phyloP scores from a whole-genome alignment of 2,329 filamentous ascomycete species.

The Claviceps spartinae region DNA sequence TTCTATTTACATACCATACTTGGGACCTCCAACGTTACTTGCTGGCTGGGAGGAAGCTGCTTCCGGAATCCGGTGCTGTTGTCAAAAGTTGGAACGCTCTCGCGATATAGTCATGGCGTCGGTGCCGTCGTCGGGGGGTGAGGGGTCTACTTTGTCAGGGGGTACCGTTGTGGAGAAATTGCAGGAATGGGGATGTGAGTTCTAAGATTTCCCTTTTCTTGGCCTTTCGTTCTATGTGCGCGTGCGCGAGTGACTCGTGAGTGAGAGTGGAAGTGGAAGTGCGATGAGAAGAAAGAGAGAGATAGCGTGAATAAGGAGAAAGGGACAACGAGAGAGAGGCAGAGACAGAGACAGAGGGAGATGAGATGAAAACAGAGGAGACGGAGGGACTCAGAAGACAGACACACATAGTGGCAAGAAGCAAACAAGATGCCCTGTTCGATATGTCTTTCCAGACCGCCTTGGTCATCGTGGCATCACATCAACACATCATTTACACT shows the following conservation, averaged over 20 bases:
- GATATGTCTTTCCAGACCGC: neutral
- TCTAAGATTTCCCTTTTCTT: neutral
- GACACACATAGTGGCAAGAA: no score
- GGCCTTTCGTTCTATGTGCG: neutral
- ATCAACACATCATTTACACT: neutral
- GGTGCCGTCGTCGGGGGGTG: conserved; percentile 1
- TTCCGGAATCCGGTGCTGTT: neutral
- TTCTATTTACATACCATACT: no score
- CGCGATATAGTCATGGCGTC: neutral
- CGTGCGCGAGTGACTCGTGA: no score
- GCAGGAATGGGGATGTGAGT: conserved; percentile 38
- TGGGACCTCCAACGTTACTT: neutral
- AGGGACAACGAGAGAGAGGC: no score
- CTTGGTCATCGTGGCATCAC: neutral
- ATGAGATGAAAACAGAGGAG: neutral
- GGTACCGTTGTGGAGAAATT: conserved; percentile 23
- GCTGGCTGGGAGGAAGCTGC: neutral
- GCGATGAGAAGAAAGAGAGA: no score
- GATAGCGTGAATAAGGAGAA: no score
- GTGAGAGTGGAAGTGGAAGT: no score
- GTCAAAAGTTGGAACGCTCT: no score
- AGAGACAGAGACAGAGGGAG: neutral
- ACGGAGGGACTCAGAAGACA: no score
- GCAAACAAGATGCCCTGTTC: no score
- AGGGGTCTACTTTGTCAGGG: conserved; percentile 11